Evolutionary conservation across 768 basidiomycete species (phyloP).

Genomic region (Xerocomus spinulosus): DNA sequence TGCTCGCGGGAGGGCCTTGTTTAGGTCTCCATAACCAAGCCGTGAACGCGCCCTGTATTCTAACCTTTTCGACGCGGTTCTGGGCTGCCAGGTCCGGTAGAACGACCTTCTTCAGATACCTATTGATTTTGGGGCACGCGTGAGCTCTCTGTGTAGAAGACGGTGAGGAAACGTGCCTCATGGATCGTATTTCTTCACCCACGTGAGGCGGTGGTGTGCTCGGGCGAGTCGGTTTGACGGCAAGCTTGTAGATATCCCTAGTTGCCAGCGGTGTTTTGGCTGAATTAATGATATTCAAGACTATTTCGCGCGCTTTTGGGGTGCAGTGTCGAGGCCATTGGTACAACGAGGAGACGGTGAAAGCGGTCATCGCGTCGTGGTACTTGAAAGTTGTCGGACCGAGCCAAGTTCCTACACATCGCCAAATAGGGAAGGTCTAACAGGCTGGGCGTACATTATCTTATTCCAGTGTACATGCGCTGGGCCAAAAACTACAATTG

Average conservation of each 20-base stretch:
- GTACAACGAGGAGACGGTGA: constrained; percentile 1
- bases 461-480: constrained; percentile 4
- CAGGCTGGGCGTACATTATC: too few species aligned
- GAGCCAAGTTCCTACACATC: background rate
- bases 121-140: too few species aligned
- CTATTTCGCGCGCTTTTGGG: constrained; percentile 11
- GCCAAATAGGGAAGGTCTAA: constrained; percentile 2
- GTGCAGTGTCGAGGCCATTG: background rate
- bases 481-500: constrained; percentile 45
- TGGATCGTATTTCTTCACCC: constrained; percentile 50
- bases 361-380: background rate
- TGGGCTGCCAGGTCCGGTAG: constrained; percentile 43
- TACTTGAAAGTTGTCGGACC: background rate
- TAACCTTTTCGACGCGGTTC: constrained; percentile 41
- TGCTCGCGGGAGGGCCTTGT: background rate
- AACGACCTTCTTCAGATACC: constrained; percentile 53
- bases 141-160: too few species aligned
- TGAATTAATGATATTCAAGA: constrained; percentile 18
- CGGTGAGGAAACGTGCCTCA: constrained; percentile 35
- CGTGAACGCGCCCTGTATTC: constrained; percentile 29
- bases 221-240: constrained; percentile 9
- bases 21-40: constrained; percentile 41
- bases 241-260: constrained; percentile 25
- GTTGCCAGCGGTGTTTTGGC: constrained; percentile 23
- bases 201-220: constrained; percentile 34